phyloP scores from a whole-genome alignment of 1,284 basidiomycete species.

The Mycosarcoma mackinlayi region DNA sequence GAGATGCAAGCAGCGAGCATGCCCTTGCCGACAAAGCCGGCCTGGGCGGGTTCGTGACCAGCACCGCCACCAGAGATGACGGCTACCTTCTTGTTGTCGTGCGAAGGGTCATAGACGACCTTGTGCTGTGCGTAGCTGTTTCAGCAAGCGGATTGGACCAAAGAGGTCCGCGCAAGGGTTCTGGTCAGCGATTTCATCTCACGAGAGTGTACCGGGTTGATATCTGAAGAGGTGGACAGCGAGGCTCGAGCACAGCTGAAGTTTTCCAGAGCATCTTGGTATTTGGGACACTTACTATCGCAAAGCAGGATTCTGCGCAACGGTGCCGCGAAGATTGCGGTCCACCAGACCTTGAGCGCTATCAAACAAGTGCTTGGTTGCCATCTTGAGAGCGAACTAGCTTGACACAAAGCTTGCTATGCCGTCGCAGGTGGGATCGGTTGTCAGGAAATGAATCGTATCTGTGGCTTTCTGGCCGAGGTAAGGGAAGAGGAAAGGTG shows the following conservation, averaged over 20 bases:
- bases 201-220: too few species aligned
- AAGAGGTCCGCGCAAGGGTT: neutral
- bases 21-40: slow-evolving; percentile 69
- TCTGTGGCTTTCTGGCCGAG: too few species aligned
- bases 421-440: neutral
- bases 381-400: slow-evolving; percentile 43
- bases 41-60: slow-evolving; percentile 70
- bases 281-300: slow-evolving; percentile 61
- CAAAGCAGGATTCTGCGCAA: slow-evolving; percentile 63
- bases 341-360: slow-evolving; percentile 64
- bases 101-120: slow-evolving; percentile 64
- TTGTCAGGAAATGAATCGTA: too few species aligned
- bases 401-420: neutral
- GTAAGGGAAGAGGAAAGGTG: too few species aligned
- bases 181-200: neutral
- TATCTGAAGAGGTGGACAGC: too few species aligned
- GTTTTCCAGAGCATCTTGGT: too few species aligned
- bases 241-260: too few species aligned
- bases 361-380: slow-evolving; percentile 67
- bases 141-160: neutral
- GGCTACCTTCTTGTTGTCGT: slow-evolving; percentile 70
- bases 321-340: slow-evolving; percentile 61
- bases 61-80: slow-evolving; percentile 70
- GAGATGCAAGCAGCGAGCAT: slow-evolving; percentile 70
- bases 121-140: slow-evolving; percentile 63